Evolutionary conservation across 2,329 filamentous ascomycete species (phyloP).

Genomic region (Capronia epimyces): DNA sequence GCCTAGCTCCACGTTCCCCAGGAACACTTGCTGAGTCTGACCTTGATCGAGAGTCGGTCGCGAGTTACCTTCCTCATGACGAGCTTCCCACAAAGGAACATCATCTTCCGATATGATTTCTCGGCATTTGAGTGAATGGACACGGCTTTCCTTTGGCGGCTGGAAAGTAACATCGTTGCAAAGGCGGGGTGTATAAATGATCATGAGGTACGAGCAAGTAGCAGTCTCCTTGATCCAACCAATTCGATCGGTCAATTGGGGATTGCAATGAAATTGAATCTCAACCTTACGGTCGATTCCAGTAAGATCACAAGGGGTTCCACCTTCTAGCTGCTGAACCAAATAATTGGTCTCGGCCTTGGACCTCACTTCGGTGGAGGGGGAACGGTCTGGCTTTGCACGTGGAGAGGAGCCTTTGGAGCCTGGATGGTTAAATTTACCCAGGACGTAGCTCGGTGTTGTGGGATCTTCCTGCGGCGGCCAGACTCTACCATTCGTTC

Average conservation of each 20-base stretch:
- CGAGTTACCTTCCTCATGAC: conserved; percentile 29
- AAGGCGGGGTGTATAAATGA: conserved; percentile 80
- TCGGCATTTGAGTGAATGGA: conserved; percentile 70
- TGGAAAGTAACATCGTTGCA: conserved; percentile 83
- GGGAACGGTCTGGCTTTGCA: conserved; percentile 28
- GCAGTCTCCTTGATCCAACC: conserved; percentile 89
- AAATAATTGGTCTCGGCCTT: conserved; percentile 82
- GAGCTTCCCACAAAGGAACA: conserved; percentile 41
- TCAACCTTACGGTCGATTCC: conserved; percentile 76
- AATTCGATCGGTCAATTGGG: conserved; percentile 68
- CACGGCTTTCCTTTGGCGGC: conserved; percentile 69
- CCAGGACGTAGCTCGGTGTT: conserved; percentile 71
- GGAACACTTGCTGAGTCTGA: conserved; percentile 37
- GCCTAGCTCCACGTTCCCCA: conserved; percentile 57
- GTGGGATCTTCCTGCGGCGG: conserved; percentile 72
- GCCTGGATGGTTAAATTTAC: conserved; percentile 47
- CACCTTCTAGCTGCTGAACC: conserved; percentile 72
- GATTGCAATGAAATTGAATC: conserved; percentile 72
- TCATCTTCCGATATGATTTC: conserved; percentile 61
- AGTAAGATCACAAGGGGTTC: conserved; percentile 81
- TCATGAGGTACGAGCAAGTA: conserved; percentile 89
- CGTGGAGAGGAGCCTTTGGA: conserved; percentile 28
- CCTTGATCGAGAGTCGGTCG: conserved; percentile 33
- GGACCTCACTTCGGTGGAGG: conserved; percentile 63
- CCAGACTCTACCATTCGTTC: conserved; percentile 59